phyloP scores from a whole-genome alignment of 2,329 filamentous ascomycete species.

The Fusarium nematophilum region DNA sequence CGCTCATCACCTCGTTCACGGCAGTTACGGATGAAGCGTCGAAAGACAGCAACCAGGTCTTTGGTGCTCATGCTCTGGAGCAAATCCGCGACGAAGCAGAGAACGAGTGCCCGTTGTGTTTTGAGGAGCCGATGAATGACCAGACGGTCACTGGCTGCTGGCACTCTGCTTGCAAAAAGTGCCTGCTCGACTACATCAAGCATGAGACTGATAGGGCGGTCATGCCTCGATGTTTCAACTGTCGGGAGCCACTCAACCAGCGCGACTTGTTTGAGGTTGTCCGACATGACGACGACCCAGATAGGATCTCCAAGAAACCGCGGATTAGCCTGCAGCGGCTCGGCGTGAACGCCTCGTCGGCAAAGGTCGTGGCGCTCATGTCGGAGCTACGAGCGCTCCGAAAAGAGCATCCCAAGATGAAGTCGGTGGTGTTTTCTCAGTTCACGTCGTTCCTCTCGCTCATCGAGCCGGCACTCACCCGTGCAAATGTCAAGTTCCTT shows the following conservation, averaged over 20 bases:
- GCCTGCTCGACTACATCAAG: conserved; percentile 88
- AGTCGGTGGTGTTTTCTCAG: conserved; percentile 95
- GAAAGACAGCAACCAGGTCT: conserved; percentile 68
- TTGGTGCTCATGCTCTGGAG: conserved; percentile 86
- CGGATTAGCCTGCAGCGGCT: conserved; percentile 71
- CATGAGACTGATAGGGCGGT: conserved; percentile 84
- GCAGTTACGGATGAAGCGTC: conserved; percentile 71
- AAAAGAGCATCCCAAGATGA: conserved; percentile 73
- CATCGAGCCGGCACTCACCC: conserved; percentile 82
- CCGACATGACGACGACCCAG: conserved; percentile 74
- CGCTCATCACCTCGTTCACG: conserved; percentile 86
- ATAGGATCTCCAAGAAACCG: conserved; percentile 56
- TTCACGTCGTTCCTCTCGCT: conserved; percentile 97
- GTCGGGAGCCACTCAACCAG: conserved; percentile 82
- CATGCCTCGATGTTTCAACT: conserved; percentile 88
- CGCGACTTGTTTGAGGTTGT: conserved; percentile 94
- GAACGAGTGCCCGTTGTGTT: conserved; percentile 93
- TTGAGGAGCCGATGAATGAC: conserved; percentile 94
- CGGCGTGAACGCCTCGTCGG: conserved; percentile 77
- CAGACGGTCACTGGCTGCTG: conserved; percentile 96
- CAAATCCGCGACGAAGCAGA: conserved; percentile 92
- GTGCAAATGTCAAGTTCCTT: conserved; percentile 80
- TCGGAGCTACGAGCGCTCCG: conserved; percentile 77
- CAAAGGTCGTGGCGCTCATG: conserved; percentile 87
- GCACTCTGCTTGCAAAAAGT: conserved; percentile 97